A percentile compares a stretch with the other conserved stretches of the same genome.
phyloP scores from a whole-genome alignment of 495 filamentous ascomycete genomes.

The Cercophora samala region DNA sequence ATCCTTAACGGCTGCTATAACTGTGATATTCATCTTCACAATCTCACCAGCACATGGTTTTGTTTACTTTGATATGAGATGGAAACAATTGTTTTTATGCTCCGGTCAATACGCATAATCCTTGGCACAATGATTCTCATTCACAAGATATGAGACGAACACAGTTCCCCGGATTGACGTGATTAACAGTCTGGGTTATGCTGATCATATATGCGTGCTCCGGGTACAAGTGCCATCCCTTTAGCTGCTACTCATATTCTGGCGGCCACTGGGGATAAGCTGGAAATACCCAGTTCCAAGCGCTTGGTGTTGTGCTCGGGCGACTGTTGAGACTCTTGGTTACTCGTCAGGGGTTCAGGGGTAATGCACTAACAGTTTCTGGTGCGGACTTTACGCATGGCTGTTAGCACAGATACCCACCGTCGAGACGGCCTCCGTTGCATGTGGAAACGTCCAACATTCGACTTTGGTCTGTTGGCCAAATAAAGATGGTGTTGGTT shows the following conservation, averaged over 20 bases:
- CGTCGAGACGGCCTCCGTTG: background rate
- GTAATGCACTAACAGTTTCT: background rate
- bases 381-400: background rate
- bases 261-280: background rate
- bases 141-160: background rate
- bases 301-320: background rate
- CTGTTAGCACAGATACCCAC: background rate
- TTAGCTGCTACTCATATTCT: too few species aligned
- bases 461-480: background rate
- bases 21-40: too few species aligned
- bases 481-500: background rate
- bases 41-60: too few species aligned
- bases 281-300: background rate
- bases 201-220: too few species aligned
- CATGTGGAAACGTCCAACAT: background rate
- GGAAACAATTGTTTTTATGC: too few species aligned
- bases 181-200: too few species aligned
- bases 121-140: too few species aligned
- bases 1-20: too few species aligned
- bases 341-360: conserved; percentile 1
- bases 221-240: too few species aligned
- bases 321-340: conserved; percentile 1
- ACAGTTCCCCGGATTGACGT: too few species aligned
- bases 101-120: too few species aligned
- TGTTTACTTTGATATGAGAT: too few species aligned